Evolutionary conservation across 1,284 basidiomycete species (phyloP), one percentile per base, ranked within the genome.

Genomic region (Afroboletus lepidellus): DNA sequence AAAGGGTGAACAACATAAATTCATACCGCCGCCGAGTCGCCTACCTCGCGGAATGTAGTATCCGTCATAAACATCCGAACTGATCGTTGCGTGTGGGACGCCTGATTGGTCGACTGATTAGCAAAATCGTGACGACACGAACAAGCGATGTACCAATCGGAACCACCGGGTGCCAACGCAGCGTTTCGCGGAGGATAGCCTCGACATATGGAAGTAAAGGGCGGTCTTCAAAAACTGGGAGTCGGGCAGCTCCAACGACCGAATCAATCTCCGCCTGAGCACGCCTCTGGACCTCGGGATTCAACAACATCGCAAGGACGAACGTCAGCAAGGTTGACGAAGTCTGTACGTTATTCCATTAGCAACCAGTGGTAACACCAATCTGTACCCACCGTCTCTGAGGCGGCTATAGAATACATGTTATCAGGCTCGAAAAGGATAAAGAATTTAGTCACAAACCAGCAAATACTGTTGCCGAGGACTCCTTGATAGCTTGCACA

Each of bases 41-140:
- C 4, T n/a, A 62, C 68, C 68, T 66, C 57, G 54, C 0, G 68
- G 65, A 30, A 70, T 69, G 42, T 65, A 58, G 45, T 67, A 61
- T 20, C 66, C 67, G 13, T 54, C 34, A 20, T 67, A 67, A 21
- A 67, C 41, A n/a, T 67, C 68, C 8, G 56, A 49, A 3, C 24
- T 56, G 7, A 56, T 55, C 11, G 68, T 55, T 3, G 68, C 65
- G 7, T 69, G 65, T 3, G 65, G 66, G 24, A 70, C 48, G 25
- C 64, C 66, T 68, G n/a, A n/a, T 41, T 6, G 23, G 25, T 42
- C 9, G 7, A n/a, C 6, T 18, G 15, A 21, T 54, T 3, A 56
- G 41, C n/a, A 41, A 42, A 23, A 1, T 1, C 30, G 38, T 24
- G 15, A 46, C 5, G 3, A 6, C n/a, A 21, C n/a, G 24, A 34